Percentiles rank a stretch among this genome's conserved stretches.
phyloP scores from a whole-genome alignment of 495 filamentous ascomycete species.

The Penicillium daleae region DNA sequence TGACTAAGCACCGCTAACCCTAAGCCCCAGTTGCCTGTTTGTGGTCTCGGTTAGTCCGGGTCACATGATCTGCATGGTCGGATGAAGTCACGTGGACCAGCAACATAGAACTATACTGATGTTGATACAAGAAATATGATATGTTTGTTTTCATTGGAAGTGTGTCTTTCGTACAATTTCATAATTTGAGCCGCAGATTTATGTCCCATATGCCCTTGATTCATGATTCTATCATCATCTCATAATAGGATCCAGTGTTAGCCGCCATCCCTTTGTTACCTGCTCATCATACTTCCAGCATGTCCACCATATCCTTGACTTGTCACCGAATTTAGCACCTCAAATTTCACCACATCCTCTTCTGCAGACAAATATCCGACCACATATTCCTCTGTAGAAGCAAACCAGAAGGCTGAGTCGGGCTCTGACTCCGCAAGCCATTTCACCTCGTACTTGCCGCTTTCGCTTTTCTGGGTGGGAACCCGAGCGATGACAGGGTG shows the following conservation, averaged over 20 bases:
- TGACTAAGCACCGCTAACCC: constrained; percentile 54
- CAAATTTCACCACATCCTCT: constrained; percentile 32
- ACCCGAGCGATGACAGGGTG: constrained; percentile 42
- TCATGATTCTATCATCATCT: background rate
- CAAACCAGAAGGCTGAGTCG: constrained; percentile 46
- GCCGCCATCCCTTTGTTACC: background rate
- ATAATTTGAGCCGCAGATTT: background rate
- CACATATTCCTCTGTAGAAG: constrained; percentile 44
- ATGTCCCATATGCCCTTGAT: background rate
- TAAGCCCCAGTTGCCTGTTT: constrained; percentile 21
- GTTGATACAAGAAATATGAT: background rate
- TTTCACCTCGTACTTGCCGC: constrained; percentile 45
- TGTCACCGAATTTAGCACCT: constrained; percentile 37
- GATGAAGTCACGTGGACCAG: background rate
- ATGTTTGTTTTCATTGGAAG: background rate
- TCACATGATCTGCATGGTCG: background rate
- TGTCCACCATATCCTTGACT: constrained; percentile 29
- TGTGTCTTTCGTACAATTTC: background rate
- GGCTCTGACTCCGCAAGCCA: constrained; percentile 34
- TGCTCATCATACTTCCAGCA: constrained; percentile 23
- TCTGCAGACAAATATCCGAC: constrained; percentile 41
- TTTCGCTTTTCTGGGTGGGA: constrained; percentile 43
- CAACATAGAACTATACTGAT: background rate
- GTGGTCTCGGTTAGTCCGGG: constrained; percentile 27
- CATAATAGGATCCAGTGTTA: background rate